phyloP scores from a whole-genome alignment of 768 basidiomycete species.

The Epithele typhae region DNA sequence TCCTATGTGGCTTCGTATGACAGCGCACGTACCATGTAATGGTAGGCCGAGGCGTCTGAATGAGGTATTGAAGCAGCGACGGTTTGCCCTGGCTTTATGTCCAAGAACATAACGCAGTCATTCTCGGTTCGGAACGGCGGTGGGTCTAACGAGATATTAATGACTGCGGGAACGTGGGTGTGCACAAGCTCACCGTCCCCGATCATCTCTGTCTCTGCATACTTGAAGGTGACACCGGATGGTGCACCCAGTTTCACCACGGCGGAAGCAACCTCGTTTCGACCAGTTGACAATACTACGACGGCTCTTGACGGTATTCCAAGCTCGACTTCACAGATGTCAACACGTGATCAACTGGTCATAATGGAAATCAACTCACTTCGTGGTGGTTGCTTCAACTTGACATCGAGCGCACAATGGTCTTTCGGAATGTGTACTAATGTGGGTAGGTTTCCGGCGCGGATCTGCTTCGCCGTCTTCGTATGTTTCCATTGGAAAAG shows the following conservation, averaged over 20 bases:
- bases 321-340: constrained; percentile 74
- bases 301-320: constrained; percentile 52
- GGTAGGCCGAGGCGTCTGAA: constrained; percentile 56
- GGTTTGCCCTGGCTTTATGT: constrained; percentile 43
- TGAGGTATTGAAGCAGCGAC: constrained; percentile 60
- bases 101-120: constrained; percentile 40
- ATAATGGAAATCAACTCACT: constrained; percentile 19
- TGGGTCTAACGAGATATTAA: constrained; percentile 5
- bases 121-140: constrained; percentile 33
- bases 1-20: not conserved
- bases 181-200: constrained; percentile 28
- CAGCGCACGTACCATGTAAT: constrained; percentile 50
- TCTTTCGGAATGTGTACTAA: constrained; percentile 65
- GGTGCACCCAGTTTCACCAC: constrained; percentile 52
- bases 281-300: constrained; percentile 59
- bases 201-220: constrained; percentile 35
- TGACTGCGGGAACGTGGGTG: not conserved
- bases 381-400: constrained; percentile 50
- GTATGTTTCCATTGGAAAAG: constrained; percentile 59
- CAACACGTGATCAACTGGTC: not conserved
- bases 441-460: constrained; percentile 28
- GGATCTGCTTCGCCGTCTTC: constrained; percentile 14
- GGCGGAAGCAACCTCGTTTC: constrained; percentile 57
- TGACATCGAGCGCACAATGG: constrained; percentile 56
- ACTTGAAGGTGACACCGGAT: constrained; percentile 47